These are phyloP conservation scores for Neonectria sp. DNA, from an alignment of 2,329 filamentous ascomycete species.

Conservation along the genomic window DNA sequence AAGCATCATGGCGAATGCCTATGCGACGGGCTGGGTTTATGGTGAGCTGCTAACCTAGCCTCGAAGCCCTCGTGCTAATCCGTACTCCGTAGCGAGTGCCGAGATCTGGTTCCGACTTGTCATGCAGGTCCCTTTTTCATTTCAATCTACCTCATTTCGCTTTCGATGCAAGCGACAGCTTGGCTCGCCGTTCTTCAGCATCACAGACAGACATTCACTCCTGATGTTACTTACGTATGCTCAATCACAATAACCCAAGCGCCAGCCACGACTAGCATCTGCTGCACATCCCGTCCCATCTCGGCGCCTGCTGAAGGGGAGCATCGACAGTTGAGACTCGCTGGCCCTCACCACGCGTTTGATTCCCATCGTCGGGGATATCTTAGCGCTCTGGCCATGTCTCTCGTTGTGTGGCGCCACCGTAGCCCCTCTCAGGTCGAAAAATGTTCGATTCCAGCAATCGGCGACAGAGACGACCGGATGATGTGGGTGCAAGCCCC, in stretches of 20 bases:
- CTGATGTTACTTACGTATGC: background rate
- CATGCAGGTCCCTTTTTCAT: conserved; percentile 7
- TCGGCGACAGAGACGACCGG: conserved; percentile 13
- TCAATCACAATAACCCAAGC: background rate
- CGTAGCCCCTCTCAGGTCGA: background rate
- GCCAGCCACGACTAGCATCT: conserved; percentile 5
- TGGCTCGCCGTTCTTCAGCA: background rate
- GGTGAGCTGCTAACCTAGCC: background rate
- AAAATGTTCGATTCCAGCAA: conserved; percentile 15
- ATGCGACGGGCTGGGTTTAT: background rate
- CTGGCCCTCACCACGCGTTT: conserved; percentile 24
- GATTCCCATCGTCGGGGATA: conserved; percentile 7
- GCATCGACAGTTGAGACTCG: conserved; percentile 13
- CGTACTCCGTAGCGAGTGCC: background rate
- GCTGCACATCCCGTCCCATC: conserved; percentile 17
- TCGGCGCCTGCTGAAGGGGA: conserved; percentile 34
- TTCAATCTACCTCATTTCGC: conserved; percentile 2
- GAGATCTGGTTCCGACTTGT: background rate
- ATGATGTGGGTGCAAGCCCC: conserved; percentile 3
- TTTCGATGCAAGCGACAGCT: conserved; percentile 6
- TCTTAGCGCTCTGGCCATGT: conserved; percentile 26
- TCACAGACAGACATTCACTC: no score
- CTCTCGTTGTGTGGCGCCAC: conserved; percentile 29
- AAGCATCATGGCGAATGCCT: background rate
- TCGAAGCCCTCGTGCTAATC: background rate